Base-by-base conservation (phyloP, 2,329 filamentous ascomycete genomes). In the Penicillium frequentans region DNA sequence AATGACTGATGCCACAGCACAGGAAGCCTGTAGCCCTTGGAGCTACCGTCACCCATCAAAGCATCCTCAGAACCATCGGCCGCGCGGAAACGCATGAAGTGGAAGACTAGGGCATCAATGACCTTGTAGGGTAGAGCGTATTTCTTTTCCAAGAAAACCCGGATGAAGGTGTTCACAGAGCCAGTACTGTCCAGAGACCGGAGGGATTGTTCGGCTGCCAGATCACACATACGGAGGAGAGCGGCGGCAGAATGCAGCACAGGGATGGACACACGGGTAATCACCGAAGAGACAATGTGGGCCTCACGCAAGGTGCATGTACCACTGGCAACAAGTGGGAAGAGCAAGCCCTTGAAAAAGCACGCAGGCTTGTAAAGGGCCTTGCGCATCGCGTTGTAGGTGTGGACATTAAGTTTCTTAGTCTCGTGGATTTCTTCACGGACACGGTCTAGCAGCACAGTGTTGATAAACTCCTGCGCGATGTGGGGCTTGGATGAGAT, bases 1-100 rank as follows among this genome's bases (percentile, higher is more conserved):
- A 99, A 80, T 66, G 90, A 92, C 78, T 98, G 93, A 75, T 99
- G 95, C 92, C 93, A 99, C 55, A 99, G 86, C 8, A 99, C 92
- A 0, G 96, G 95, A 63, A 98, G 74, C 70, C 90, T 91, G 24
- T 77, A 69, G 64, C 81, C 74, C 73, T 82, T 79, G 48, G 84
- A 83, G n/a, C 79, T 79, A 19, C 73, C 68, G 57, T 77, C 73
- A 73, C 77, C 69, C 66, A 78, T 73, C 50, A 79, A 79, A 10
- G 81, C 78, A 54, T 89, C 86, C 31, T 84, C 80, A 5, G 73
- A 76, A 31, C 79, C 79, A 51, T 80, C 87, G 26, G 85, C 82
- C 52, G 84, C 89, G 33, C 90, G 84, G 80, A 96, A 97, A 16
- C 95, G 89, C 60, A 98, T 75, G 75, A 99, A 99, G 75, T 99